A percentile compares a stretch with the other conserved stretches of the same genome.
Evolutionary conservation across 2,329 filamentous ascomycete genomes (phyloP).

Genomic region (Pseudogymnoascus verrucosus): DNA sequence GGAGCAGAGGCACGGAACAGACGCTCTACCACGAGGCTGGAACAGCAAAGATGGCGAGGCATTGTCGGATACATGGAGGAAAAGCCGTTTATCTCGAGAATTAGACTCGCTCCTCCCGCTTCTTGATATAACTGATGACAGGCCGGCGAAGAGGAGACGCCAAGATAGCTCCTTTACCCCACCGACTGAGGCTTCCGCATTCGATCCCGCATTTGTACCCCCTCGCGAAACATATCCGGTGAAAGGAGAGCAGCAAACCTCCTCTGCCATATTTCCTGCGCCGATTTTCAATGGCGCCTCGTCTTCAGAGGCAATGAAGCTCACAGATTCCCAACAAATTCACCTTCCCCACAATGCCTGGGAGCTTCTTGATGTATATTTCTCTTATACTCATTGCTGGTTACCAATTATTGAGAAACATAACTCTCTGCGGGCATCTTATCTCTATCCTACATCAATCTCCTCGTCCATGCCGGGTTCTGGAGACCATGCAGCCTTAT

Average conservation of each 20-base stretch:
- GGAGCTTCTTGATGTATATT: conserved; percentile 60
- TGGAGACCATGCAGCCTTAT: conserved; percentile 44
- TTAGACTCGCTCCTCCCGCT: conserved; percentile 6
- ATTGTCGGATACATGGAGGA: conserved; percentile 13
- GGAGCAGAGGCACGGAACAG: conserved; percentile 25
- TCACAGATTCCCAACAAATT: background rate
- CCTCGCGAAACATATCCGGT: background rate
- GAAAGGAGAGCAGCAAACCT: background rate
- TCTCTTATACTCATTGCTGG: conserved; percentile 66
- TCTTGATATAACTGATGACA: conserved; percentile 7
- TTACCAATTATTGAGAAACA: conserved; percentile 62
- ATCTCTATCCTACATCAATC: conserved; percentile 6
- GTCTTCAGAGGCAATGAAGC: background rate
- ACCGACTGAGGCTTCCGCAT: conserved; percentile 14
- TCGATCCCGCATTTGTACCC: background rate
- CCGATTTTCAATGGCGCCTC: background rate
- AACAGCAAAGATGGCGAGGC: conserved; percentile 38
- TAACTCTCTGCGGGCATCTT: conserved; percentile 37
- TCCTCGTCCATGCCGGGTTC: conserved; percentile 16
- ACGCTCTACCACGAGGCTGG: conserved; percentile 25
- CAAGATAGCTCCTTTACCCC: conserved; percentile 20
- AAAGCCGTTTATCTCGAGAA: conserved; percentile 11
- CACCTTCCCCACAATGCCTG: conserved; percentile 46
- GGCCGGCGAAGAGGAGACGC: conserved; percentile 5
- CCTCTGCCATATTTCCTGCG: background rate